Conservation (phyloP, 2,329 filamentous ascomycete genomes). For the Chaetomium strumarium region DNA sequence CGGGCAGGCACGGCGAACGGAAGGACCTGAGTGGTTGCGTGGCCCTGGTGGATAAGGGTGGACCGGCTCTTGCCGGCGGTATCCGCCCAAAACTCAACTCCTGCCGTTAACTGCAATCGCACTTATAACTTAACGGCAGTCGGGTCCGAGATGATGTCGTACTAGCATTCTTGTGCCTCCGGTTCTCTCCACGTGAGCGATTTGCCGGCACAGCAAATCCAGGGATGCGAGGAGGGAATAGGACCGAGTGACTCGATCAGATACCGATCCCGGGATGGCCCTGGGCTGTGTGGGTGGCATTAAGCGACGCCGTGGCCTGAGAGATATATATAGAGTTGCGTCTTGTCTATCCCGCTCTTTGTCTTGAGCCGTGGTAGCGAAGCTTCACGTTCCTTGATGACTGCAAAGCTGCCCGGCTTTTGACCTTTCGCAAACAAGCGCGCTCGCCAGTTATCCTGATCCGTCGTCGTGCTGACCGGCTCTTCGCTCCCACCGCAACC, state of each 20-base stretch:
- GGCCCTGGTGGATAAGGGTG: neutral
- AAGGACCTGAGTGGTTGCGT: neutral
- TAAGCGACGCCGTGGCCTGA: neutral
- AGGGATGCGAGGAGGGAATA: constrained; percentile 8
- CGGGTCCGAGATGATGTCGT: constrained; percentile 13
- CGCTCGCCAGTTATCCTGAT: no score
- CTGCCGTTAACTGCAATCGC: constrained; percentile 23
- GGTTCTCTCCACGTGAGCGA: constrained; percentile 9
- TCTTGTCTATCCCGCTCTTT: neutral
- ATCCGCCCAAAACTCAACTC: constrained; percentile 12
- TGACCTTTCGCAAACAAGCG: no score
- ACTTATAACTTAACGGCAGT: constrained; percentile 23
- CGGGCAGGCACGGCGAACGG: neutral
- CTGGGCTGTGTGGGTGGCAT: neutral
- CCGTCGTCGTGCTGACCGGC: neutral
- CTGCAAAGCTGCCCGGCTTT: neutral
- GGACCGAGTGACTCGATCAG: constrained; percentile 3
- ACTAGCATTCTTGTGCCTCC: neutral
- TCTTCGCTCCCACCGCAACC: neutral
- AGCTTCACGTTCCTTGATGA: neutral
- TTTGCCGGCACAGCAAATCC: neutral
- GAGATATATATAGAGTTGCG: neutral
- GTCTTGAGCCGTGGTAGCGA: neutral
- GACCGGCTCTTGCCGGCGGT: constrained; percentile 16
- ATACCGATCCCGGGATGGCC: neutral